Evolutionary conservation across 1,284 basidiomycete genomes (phyloP).

Genomic region (Gomphus sp.): DNA sequence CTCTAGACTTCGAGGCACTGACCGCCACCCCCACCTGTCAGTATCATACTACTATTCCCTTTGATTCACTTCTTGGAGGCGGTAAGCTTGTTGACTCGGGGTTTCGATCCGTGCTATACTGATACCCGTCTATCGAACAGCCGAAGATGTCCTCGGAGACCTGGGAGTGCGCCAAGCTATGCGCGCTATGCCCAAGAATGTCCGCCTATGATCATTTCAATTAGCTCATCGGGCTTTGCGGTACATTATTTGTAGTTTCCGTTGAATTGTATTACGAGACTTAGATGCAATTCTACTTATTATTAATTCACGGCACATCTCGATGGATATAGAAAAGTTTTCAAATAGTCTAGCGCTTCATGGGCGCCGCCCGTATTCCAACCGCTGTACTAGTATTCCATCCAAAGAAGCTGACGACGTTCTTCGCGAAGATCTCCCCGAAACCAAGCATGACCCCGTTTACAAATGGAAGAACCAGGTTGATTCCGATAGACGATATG

Average conservation of each 20-base stretch:
- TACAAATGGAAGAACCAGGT: slow-evolving; percentile 87
- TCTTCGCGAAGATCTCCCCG: slow-evolving; percentile 94
- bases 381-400: slow-evolving; percentile 30
- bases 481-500: slow-evolving; percentile 81
- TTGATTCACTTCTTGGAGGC: slow-evolving; percentile 63
- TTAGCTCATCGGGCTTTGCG: background rate
- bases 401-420: slow-evolving; percentile 60
- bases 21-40: slow-evolving; percentile 17
- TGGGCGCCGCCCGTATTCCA: slow-evolving; percentile 23
- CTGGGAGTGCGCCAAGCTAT: slow-evolving; percentile 64
- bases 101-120: background rate
- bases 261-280: background rate
- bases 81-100: slow-evolving; percentile 3
- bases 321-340: background rate
- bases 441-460: slow-evolving; percentile 99
- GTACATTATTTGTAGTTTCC: background rate
- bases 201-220: slow-evolving; percentile 30
- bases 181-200: slow-evolving; percentile 52
- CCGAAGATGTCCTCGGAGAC: slow-evolving; percentile 62
- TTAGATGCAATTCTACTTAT: background rate
- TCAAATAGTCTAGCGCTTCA: background rate
- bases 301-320: background rate
- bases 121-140: slow-evolving; percentile 18
- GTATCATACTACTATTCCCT: slow-evolving; percentile 59
- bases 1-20: background rate